A percentile compares a stretch with the other conserved stretches of the same genome.
Conservation (phyloP, 176 grass and related monocot species). For the Triticum monococcum region DNA sequence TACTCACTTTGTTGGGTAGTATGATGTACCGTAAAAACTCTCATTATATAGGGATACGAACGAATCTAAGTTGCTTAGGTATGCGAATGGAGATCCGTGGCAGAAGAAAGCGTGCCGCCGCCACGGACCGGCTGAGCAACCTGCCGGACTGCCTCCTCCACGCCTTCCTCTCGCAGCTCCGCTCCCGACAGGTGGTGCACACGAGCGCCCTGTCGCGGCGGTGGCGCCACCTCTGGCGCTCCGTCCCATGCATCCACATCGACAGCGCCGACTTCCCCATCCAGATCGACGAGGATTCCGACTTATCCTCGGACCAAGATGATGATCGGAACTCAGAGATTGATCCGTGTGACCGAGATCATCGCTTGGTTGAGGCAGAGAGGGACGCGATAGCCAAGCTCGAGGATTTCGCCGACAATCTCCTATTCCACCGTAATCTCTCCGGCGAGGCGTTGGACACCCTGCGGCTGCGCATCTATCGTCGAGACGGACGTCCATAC, state of each 20-base stretch:
- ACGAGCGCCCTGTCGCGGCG: background rate
- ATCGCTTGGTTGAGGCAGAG: background rate
- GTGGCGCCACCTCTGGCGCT: background rate
- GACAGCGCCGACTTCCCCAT: background rate
- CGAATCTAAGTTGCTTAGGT: too few relatives aligned
- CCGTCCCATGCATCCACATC: background rate
- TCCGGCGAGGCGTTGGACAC: background rate
- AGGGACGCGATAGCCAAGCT: background rate
- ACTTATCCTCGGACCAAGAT: too few relatives aligned
- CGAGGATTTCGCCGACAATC: background rate
- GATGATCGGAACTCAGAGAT: too few relatives aligned
- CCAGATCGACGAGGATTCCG: background rate
- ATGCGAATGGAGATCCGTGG: background rate
- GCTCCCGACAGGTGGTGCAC: background rate
- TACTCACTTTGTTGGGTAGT: too few relatives aligned
- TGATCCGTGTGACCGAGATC: too few relatives aligned
- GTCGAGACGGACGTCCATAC: background rate
- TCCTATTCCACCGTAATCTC: background rate
- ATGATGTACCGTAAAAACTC: too few relatives aligned
- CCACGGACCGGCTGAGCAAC: background rate
- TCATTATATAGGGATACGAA: too few relatives aligned
- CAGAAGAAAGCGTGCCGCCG: background rate
- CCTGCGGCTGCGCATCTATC: background rate
- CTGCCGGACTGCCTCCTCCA: background rate
- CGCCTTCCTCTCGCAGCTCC: background rate